Conservation (phyloP, 129 eudicot species). For the Dittrichia graveolens region DNA sequence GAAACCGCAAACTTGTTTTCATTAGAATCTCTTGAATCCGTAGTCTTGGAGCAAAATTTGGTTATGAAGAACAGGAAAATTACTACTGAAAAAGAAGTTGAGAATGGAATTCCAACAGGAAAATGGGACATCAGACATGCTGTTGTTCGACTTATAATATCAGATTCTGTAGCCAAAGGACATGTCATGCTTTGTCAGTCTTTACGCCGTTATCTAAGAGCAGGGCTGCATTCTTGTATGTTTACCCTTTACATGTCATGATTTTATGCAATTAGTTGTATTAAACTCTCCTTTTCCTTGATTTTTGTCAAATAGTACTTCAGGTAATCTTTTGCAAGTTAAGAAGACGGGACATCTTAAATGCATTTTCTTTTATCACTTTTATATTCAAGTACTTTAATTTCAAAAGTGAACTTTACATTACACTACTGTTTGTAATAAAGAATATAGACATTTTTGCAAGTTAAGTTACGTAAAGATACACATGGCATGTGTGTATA, state of each 20-base stretch:
- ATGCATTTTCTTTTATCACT: slow-evolving; percentile 8
- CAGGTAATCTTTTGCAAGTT: neutral
- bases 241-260: slow-evolving; percentile 15
- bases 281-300: neutral
- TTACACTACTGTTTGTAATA: neutral
- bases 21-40: slow-evolving; percentile 56
- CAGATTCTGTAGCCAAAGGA: slow-evolving; percentile 85
- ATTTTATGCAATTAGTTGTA: slow-evolving; percentile 21
- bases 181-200: slow-evolving; percentile 83
- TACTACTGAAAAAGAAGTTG: slow-evolving; percentile 53
- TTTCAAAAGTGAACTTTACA: neutral
- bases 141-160: slow-evolving; percentile 57
- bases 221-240: slow-evolving; percentile 80
- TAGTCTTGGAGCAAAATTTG: slow-evolving; percentile 65
- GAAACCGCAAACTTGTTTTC: slow-evolving; percentile 65
- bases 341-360: neutral
- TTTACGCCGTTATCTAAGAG: slow-evolving; percentile 71
- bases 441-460: too few relatives aligned
- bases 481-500: too few relatives aligned
- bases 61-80: slow-evolving; percentile 46
- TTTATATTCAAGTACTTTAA: neutral
- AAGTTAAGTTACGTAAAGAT: too few relatives aligned
- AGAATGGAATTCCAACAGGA: slow-evolving; percentile 35
- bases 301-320: slow-evolving; percentile 5
- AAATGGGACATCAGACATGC: slow-evolving; percentile 49